phyloP scores from a whole-genome alignment of 371 early-diverging fungal species.

The Haplosporangium sp. region DNA sequence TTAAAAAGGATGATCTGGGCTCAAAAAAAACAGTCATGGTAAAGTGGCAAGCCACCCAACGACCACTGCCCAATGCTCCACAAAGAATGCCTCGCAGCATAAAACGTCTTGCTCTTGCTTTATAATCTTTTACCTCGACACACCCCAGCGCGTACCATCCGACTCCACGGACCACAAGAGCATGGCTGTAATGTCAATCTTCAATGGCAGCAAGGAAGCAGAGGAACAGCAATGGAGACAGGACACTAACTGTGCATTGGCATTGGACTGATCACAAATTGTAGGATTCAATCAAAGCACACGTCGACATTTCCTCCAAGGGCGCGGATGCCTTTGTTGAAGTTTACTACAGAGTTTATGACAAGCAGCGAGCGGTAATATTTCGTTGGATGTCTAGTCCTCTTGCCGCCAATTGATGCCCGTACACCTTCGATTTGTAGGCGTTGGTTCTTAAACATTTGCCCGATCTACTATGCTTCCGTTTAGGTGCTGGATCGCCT shows the following conservation, averaged over 20 bases:
- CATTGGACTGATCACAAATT: neutral
- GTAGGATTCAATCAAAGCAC: constrained; percentile 42
- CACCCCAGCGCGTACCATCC: no score
- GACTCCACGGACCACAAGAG: no score
- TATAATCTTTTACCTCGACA: no score
- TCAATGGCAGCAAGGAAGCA: no score
- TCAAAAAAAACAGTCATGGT: neutral
- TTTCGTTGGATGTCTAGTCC: no score
- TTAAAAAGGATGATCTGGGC: no score
- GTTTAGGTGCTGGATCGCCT: constrained; percentile 64
- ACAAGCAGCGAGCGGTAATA: constrained; percentile 70
- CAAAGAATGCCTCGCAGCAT: neutral
- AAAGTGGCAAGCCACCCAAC: neutral
- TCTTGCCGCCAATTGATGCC: no score
- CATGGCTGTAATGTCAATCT: no score
- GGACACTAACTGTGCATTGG: neutral
- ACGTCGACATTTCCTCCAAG: constrained; percentile 51
- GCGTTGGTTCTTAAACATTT: neutral
- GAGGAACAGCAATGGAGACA: neutral
- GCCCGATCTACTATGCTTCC: no score
- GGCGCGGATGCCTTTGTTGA: constrained; percentile 74
- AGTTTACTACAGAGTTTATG: constrained; percentile 71
- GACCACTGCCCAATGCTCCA: no score
- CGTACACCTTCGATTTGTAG: no score
- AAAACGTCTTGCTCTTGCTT: neutral